Percentiles rank a stretch among this genome's conserved stretches.
Conservation (phyloP, 345 rosid species). For the Acer yangbiense region DNA sequence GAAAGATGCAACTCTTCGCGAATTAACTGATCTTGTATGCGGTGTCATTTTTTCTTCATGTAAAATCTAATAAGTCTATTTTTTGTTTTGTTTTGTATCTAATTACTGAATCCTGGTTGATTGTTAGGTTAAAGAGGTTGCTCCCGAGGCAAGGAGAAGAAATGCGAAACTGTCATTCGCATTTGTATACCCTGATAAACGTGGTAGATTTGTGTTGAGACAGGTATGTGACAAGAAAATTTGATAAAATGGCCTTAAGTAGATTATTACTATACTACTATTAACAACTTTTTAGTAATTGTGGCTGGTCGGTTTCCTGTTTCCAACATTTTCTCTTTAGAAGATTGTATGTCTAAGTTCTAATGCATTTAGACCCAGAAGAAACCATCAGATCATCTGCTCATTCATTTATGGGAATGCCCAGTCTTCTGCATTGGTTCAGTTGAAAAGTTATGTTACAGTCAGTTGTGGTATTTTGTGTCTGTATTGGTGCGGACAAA, state of each 20-base stretch:
- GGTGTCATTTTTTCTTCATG: not conserved
- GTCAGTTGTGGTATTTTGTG: constrained; percentile 5
- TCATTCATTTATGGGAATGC: not conserved
- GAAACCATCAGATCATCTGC: not conserved
- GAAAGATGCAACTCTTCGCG: constrained; percentile 94
- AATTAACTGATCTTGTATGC: constrained; percentile 82
- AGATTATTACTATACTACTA: not conserved
- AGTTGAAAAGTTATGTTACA: not conserved
- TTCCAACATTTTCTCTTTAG: not conserved
- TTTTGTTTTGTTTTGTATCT: not conserved
- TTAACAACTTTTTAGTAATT: not conserved
- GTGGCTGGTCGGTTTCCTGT: not conserved
- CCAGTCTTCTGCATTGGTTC: not conserved
- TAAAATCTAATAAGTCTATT: not conserved
- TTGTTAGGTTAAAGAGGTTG: constrained; percentile 82
- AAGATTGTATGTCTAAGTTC: not conserved
- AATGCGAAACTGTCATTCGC: constrained; percentile 87
- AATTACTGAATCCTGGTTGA: not conserved
- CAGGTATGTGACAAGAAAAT: constrained; percentile 45
- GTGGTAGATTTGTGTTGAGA: constrained; percentile 72
- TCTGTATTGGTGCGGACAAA: not conserved
- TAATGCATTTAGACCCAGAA: not conserved
- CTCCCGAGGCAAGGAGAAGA: constrained; percentile 88
- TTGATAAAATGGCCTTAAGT: not conserved
- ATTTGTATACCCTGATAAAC: constrained; percentile 83